phyloP scores from a whole-genome alignment of 306 rosid species.

The Amphicarpaea edgeworthii region DNA sequence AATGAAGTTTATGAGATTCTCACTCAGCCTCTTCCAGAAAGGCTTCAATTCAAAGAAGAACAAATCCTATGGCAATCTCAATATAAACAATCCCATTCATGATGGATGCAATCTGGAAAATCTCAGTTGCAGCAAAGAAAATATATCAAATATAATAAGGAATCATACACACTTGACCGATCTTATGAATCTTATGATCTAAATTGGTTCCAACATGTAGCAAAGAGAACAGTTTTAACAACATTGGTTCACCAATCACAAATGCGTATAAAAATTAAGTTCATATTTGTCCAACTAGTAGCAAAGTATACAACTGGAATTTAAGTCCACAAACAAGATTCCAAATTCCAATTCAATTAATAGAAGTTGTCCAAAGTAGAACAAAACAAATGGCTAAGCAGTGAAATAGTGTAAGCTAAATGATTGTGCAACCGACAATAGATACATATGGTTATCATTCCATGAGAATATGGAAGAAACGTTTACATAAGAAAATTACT shows the following conservation, averaged over 20 bases:
- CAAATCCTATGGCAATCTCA: conserved; percentile 68
- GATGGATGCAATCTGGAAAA: conserved; percentile 68
- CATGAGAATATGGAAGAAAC: not conserved
- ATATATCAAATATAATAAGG: not conserved
- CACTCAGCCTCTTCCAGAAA: conserved; percentile 43
- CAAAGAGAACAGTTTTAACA: no score
- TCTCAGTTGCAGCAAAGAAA: conserved; percentile 56
- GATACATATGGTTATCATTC: not conserved
- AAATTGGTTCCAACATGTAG: not conserved
- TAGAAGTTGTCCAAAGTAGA: not conserved
- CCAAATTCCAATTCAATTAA: not conserved
- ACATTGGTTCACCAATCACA: not conserved
- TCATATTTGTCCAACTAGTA: not conserved
- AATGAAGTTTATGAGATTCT: conserved; percentile 40
- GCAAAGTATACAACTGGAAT: not conserved
- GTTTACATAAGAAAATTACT: not conserved
- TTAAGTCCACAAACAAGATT: not conserved
- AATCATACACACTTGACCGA: not conserved
- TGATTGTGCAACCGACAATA: not conserved
- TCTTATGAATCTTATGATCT: not conserved
- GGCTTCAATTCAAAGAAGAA: conserved; percentile 78
- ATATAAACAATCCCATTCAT: conserved; percentile 66
- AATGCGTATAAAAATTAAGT: not conserved
- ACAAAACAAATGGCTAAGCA: not conserved
- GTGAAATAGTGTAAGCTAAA: not conserved